phyloP scores from a whole-genome alignment of 2,329 filamentous ascomycete genomes.

The Exophiala calicioides region DNA sequence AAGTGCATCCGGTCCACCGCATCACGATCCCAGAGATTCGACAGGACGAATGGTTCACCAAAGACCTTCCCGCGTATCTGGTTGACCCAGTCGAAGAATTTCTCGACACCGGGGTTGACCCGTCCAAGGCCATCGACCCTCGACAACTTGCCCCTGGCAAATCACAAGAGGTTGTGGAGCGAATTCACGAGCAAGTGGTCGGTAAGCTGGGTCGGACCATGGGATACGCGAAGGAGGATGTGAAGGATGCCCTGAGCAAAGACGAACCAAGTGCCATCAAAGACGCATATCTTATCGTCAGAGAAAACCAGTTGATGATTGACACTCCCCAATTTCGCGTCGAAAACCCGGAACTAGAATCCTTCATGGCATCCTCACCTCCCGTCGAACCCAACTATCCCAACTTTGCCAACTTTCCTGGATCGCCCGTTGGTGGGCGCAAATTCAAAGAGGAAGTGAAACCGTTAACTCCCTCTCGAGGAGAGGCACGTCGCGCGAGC shows the following conservation, averaged over 20 bases:
- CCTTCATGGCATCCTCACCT: constrained; percentile 59
- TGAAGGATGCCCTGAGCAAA: constrained; percentile 87
- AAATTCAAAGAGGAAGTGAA: constrained; percentile 24
- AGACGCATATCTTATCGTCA: constrained; percentile 96
- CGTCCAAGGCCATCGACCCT: constrained; percentile 84
- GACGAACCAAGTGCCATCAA: constrained; percentile 97
- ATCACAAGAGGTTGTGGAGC: constrained; percentile 76
- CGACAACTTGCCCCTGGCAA: constrained; percentile 78
- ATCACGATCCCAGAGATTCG: constrained; percentile 94
- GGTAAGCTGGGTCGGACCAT: constrained; percentile 97
- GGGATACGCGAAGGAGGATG: constrained; percentile 93
- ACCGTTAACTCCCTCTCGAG: constrained; percentile 26
- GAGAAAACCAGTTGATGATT: constrained; percentile 92
- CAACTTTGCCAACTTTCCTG: constrained; percentile 31
- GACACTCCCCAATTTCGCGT: constrained; percentile 57
- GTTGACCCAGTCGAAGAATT: constrained; percentile 88
- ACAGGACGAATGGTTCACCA: constrained; percentile 89
- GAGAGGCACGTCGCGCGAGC: constrained; percentile 22
- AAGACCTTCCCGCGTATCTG: constrained; percentile 82
- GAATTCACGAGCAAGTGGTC: constrained; percentile 87
- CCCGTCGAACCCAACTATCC: constrained; percentile 46
- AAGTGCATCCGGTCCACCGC: constrained; percentile 84
- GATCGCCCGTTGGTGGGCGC: constrained; percentile 18
- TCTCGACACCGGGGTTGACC: constrained; percentile 88
- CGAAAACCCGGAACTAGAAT: constrained; percentile 47